A percentile compares a stretch with the other conserved stretches of the same genome.
Conservation (phyloP, 176 grass and related monocot species). For the Guadua angustifolia region DNA sequence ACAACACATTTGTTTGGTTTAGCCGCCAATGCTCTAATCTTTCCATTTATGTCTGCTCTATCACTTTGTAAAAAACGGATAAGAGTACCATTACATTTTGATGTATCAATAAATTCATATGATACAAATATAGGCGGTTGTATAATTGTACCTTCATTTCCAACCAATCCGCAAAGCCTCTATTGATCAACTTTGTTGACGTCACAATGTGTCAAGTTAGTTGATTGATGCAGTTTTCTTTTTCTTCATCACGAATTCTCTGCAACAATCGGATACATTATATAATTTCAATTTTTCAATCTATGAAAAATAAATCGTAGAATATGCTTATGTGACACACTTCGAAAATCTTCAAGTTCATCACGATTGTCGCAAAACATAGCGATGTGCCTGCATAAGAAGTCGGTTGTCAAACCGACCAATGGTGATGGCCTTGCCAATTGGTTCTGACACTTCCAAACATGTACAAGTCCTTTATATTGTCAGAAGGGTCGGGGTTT, state of each 20-base stretch:
- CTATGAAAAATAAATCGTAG: not conserved
- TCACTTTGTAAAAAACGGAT: not conserved
- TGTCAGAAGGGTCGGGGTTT: not conserved
- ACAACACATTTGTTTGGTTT: conserved; percentile 21
- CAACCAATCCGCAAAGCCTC: not conserved
- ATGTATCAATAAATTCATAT: too few relatives aligned
- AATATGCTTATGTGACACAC: too few relatives aligned
- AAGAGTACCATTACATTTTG: too few relatives aligned
- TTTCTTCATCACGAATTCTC: conserved; percentile 11
- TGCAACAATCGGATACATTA: not conserved
- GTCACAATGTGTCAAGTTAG: not conserved
- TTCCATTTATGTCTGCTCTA: not conserved
- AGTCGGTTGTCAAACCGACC: not conserved
- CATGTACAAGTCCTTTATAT: not conserved
- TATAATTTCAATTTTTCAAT: not conserved
- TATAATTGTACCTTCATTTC: too few relatives aligned
- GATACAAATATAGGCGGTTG: too few relatives aligned
- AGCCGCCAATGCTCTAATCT: not conserved
- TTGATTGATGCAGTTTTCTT: not conserved
- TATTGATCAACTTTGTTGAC: not conserved
- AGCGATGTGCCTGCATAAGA: not conserved
- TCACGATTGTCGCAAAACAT: too few relatives aligned
- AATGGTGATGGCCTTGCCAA: conserved; percentile 1
- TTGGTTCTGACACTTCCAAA: not conserved
- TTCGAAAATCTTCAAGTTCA: too few relatives aligned